phyloP scores from a whole-genome alignment of 371 early-diverging fungal species.

The Mortierella sp. region DNA sequence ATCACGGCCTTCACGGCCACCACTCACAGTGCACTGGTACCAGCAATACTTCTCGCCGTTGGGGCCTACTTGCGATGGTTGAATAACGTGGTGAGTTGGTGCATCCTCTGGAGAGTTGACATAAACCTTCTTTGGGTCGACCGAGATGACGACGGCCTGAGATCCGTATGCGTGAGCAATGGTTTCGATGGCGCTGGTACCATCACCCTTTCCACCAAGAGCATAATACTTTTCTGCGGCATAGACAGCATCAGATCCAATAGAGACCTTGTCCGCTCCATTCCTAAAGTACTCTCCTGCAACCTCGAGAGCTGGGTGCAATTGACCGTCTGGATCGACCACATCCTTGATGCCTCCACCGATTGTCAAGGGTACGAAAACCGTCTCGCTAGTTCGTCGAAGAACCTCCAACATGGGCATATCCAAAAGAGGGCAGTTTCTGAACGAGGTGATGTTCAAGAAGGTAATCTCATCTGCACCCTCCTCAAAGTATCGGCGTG shows the following conservation, averaged over 20 bases:
- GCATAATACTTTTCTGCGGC: slow-evolving; percentile 88
- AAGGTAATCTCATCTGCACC: slow-evolving; percentile 98
- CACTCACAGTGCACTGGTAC: slow-evolving; percentile 98
- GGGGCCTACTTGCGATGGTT: slow-evolving; percentile 83
- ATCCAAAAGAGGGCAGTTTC: slow-evolving; percentile 90
- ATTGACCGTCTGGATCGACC: slow-evolving; percentile 82
- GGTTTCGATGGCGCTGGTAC: slow-evolving; percentile 89
- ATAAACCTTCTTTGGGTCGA: slow-evolving; percentile 96
- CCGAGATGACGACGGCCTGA: slow-evolving; percentile 98
- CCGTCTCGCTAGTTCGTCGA: slow-evolving; percentile 84
- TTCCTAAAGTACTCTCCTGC: slow-evolving; percentile 98
- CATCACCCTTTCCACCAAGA: slow-evolving; percentile 64
- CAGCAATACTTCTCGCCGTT: slow-evolving; percentile 95
- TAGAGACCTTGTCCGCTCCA: slow-evolving; percentile 98
- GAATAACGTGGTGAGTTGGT: slow-evolving; percentile 78
- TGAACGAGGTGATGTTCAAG: slow-evolving; percentile 97
- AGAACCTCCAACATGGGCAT: slow-evolving; percentile 96
- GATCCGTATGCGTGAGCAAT: slow-evolving; percentile 93
- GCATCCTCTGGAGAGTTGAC: slow-evolving; percentile 84
- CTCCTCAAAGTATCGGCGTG: slow-evolving; percentile 91
- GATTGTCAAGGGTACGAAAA: slow-evolving; percentile 98
- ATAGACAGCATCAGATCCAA: slow-evolving; percentile 98
- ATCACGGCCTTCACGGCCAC: slow-evolving; percentile 96
- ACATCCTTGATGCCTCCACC: slow-evolving; percentile 98
- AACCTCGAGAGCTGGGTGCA: slow-evolving; percentile 91